Evolutionary conservation across 768 basidiomycete species (phyloP), one percentile per base, ranked within the genome.

Genomic region (Crucibulum laeve): DNA sequence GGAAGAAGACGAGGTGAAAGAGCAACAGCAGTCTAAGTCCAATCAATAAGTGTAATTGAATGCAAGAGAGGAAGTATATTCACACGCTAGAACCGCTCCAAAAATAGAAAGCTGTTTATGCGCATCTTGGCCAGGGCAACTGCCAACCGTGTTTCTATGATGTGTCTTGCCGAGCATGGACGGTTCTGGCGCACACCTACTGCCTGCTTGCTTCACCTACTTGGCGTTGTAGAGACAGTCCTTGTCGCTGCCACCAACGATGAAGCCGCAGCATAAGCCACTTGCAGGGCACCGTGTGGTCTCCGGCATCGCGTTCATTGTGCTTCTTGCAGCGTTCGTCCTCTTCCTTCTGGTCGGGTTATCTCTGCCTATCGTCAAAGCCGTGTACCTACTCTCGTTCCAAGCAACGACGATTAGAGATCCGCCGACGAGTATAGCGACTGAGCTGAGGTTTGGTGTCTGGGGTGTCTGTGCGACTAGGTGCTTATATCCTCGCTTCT

Each of bases 381-480:
- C 77, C 17, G 74, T 89, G 22, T 85, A 81, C 58, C 64, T 89
- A 21, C 63, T 88, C 38, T 52, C 63, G 15, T 57, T 87, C 62
- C 52, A 61, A 45, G 60, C 73, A 34, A 61, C 57, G 0, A 36
- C 54, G 5, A 48, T 51, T 0, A 52, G 44, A 32, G 58, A 64
- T 38, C 70, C 71, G 2, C 50, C 56, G 25, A 79, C 82, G 8
- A 70, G 70, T 47, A 61, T 79, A 10, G 80, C 80, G 22, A 82
- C 80, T 3, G 67, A 72, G 51, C 61, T 90, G 7, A 73, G 79
- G 25, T 84, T 91, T 48, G 91, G 91, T 3, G 82, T 91, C 4
- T 91, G 89, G 84, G 91, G 91, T 1, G 70, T 83, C 25, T 93
- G 91, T 61, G 81, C 81, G 1, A 62, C 62, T n/a, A 77, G 70